phyloP scores from a whole-genome alignment of 1,284 basidiomycete genomes.

The Mycena citricolor region DNA sequence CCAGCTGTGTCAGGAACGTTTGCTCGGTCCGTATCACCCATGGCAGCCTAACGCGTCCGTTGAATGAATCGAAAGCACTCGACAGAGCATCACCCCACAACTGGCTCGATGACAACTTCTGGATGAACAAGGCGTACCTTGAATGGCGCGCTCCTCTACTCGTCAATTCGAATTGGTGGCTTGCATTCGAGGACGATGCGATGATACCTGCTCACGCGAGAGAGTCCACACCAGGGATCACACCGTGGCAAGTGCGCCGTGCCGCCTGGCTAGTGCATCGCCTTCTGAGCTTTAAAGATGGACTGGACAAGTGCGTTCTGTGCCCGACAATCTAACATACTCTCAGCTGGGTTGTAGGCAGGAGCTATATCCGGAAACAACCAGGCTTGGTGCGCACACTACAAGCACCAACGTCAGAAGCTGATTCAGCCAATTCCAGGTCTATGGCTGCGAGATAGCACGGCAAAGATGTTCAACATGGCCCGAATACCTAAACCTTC shows the following conservation, averaged over 20 bases:
- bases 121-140: conserved; percentile 89
- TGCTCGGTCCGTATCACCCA: conserved; percentile 62
- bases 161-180: conserved; percentile 98
- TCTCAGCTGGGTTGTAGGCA: conserved; percentile 38
- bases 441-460: conserved; percentile 62
- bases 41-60: conserved; percentile 8
- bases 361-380: conserved; percentile 55
- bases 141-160: conserved; percentile 87
- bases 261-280: conserved; percentile 84
- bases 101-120: conserved; percentile 96
- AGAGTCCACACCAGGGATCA: conserved; percentile 45
- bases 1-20: conserved; percentile 71
- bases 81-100: conserved; percentile 86
- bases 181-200: conserved; percentile 74
- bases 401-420: conserved; percentile 5
- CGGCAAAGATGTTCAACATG: conserved; percentile 72
- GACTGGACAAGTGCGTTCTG: conserved; percentile 45
- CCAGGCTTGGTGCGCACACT: conserved; percentile 47
- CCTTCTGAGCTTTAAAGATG: conserved; percentile 77
- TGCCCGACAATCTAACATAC: conserved; percentile 7
- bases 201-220: conserved; percentile 49
- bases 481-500: conserved; percentile 67
- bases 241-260: conserved; percentile 82
- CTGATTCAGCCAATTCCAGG: conserved; percentile 41
- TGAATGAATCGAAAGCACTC: conserved; percentile 54